Base-by-base conservation (phyloP, 1,139 yeast species). In the Lodderomyces orthopsilosis region DNA sequence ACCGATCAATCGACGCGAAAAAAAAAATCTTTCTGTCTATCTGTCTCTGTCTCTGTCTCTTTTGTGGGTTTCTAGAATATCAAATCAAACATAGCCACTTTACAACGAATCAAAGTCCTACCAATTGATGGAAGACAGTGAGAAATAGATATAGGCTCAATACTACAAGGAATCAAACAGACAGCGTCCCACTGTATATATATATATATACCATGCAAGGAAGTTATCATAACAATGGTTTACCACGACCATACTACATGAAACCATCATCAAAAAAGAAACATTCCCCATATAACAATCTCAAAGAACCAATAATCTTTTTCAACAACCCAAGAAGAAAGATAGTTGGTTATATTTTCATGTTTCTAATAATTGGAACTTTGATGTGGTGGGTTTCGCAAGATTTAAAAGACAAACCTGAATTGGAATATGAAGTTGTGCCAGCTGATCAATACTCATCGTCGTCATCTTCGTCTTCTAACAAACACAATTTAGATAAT, bases 221-320 rank as follows among this genome's bases (percentile, higher is more conserved):
- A 36, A 62, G 72, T 15, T 69, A 72, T 50, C 68, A 66, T 40
- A 65, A 60, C 42, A 64, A 66, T 50, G 77, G 77, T 21, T 62
- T 73, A 46, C 78, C 78, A 24, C 59, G 77, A 47, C 78, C 78
- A 6, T 73, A 73, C 55, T 70, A 72, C 52, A 73, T 73, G 77
- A 72, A 70, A 51, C 77, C 78, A 9, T 48, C 58, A 10, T 35
- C 38, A 30, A 63, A 62, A 39, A 65, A 60, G 52, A 63, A 59
- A 46, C 56, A 56, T 15, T 66, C 73, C 0, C 75, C 74, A 1
- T 72, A 73, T 49, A 65, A 67, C 30, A 50, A 51, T 19, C 44
- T 51, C 35, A 62, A 61, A 39, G 53, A 66, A 47, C 66, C 70
- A 12, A 53, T 48, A 23, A 58, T 59, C 27, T 65, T 60, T 44